These are phyloP conservation scores for Grosmannia serpens DNA, from an alignment of 2,329 filamentous ascomycete genomes.

Conservation along the genomic window DNA sequence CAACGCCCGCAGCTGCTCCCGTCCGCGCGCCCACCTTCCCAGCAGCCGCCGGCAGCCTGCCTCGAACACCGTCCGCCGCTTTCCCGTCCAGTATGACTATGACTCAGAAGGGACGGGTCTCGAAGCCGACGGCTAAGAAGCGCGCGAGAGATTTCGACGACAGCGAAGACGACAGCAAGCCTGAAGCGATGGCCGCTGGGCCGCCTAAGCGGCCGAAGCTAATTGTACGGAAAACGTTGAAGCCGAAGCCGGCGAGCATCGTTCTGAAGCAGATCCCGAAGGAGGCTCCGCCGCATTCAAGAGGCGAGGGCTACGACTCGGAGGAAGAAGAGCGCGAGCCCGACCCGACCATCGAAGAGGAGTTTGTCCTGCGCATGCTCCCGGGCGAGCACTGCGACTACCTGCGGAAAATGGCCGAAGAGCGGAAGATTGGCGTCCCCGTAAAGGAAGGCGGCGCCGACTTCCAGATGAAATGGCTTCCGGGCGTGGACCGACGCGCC, in stretches of 20 bases:
- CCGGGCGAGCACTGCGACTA: slow-evolving; percentile 81
- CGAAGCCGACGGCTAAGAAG: slow-evolving; percentile 53
- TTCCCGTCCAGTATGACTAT: slow-evolving; percentile 20
- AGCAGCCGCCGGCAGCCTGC: background rate
- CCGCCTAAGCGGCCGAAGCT: slow-evolving; percentile 43
- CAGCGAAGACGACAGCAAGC: slow-evolving; percentile 28
- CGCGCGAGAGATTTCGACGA: slow-evolving; percentile 44
- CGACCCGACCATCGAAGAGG: slow-evolving; percentile 81
- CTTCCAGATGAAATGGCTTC: slow-evolving; percentile 66
- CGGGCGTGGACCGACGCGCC: slow-evolving; percentile 57
- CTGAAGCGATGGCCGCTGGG: slow-evolving; percentile 16
- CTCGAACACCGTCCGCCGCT: background rate
- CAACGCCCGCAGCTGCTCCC: slow-evolving; percentile 18
- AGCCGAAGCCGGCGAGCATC: slow-evolving; percentile 22
- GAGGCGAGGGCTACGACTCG: slow-evolving; percentile 89
- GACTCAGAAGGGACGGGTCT: slow-evolving; percentile 48
- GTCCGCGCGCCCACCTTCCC: slow-evolving; percentile 11
- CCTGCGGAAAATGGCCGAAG: slow-evolving; percentile 61
- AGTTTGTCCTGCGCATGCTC: slow-evolving; percentile 80
- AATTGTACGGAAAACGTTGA: slow-evolving; percentile 33
- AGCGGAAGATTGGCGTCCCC: slow-evolving; percentile 62
- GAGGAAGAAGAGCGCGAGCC: slow-evolving; percentile 83
- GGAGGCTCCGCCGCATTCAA: slow-evolving; percentile 53
- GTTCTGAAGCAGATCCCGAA: slow-evolving; percentile 31
- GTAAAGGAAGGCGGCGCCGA: slow-evolving; percentile 58